These are phyloP conservation scores for Apiotrichum siamense DNA, from an alignment of 1,284 basidiomycete genomes.

Conservation along the genomic window DNA sequence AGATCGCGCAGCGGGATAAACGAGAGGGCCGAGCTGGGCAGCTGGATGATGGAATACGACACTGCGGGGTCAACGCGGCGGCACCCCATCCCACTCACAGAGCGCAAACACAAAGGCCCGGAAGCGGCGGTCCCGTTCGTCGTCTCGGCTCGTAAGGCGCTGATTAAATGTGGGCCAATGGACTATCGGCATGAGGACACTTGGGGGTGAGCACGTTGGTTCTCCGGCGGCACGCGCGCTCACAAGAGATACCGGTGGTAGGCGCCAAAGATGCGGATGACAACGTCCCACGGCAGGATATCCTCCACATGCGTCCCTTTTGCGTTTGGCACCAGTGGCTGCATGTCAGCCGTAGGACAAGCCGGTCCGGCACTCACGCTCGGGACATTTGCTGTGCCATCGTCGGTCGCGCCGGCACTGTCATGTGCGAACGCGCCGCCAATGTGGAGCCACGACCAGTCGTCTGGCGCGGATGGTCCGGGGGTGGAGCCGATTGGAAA, in stretches of 20 bases:
- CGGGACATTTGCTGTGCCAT: not conserved
- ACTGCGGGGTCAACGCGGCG: slow-evolving; percentile 12
- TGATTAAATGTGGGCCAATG: slow-evolving; percentile 33
- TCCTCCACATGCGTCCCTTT: slow-evolving; percentile 17
- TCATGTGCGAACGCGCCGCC: not conserved
- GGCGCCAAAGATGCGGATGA: slow-evolving; percentile 23
- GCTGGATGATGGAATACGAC: slow-evolving; percentile 29
- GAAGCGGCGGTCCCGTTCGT: slow-evolving; percentile 20
- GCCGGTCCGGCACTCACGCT: not conserved
- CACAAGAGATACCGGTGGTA: slow-evolving; percentile 31
- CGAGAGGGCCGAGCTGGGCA: slow-evolving; percentile 22
- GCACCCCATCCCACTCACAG: slow-evolving; percentile 15
- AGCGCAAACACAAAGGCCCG: slow-evolving; percentile 25
- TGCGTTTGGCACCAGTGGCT: not conserved
- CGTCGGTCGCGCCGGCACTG: too few species aligned
- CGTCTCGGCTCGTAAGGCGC: slow-evolving; percentile 24
- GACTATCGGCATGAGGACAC: slow-evolving; percentile 29
- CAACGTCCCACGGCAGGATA: slow-evolving; percentile 18
- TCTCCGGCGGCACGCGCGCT: too few species aligned
- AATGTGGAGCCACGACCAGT: not conserved
- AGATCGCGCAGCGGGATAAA: slow-evolving; percentile 22
- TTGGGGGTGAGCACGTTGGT: too few species aligned
- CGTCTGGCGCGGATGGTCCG: not conserved
- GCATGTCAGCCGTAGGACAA: not conserved
- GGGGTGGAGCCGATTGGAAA: too few species aligned